A percentile compares a stretch with the other conserved stretches of the same genome.
phyloP scores from a whole-genome alignment of 805 yeast species.

The Starmerella bombi region DNA sequence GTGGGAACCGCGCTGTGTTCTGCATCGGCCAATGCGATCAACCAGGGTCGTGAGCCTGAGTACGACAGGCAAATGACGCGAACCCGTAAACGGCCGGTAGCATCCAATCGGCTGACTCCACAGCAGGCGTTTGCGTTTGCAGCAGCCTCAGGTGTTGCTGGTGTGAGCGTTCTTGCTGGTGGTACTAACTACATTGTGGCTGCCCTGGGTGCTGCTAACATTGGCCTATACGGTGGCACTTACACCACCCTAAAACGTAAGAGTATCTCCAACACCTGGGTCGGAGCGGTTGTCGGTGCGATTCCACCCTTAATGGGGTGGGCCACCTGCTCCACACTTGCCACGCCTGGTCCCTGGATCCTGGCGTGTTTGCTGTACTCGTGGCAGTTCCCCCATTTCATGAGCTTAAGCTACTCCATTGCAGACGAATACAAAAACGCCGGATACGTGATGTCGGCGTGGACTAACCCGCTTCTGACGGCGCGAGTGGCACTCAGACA shows the following conservation, averaged over 20 bases:
- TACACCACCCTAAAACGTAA: constrained; percentile 83
- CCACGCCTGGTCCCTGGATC: constrained; percentile 91
- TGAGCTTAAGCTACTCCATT: constrained; percentile 76
- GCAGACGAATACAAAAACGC: constrained; percentile 81
- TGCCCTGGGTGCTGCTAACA: constrained; percentile 62
- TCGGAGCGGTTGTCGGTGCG: constrained; percentile 97
- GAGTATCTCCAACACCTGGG: constrained; percentile 89
- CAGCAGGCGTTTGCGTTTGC: constrained; percentile 74
- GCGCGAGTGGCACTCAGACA: constrained; percentile 89
- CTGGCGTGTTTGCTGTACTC: constrained; percentile 80
- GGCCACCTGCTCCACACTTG: constrained; percentile 62
- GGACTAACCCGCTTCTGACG: constrained; percentile 77
- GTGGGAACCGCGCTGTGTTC: constrained; percentile 78
- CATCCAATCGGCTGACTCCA: constrained; percentile 63
- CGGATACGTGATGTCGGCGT: constrained; percentile 96
- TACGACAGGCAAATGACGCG: constrained; percentile 79
- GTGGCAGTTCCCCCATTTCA: constrained; percentile 98
- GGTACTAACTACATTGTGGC: constrained; percentile 89
- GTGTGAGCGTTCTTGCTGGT: constrained; percentile 49
- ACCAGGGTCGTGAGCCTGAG: constrained; percentile 91
- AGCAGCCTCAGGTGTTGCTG: constrained; percentile 53
- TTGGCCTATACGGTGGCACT: constrained; percentile 72
- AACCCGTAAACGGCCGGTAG: constrained; percentile 82
- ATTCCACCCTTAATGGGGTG: constrained; percentile 99
- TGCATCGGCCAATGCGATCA: constrained; percentile 91